Base-by-base conservation (phyloP, 2,329 filamentous ascomycete species). In the Thielaviopsis musarum region DNA sequence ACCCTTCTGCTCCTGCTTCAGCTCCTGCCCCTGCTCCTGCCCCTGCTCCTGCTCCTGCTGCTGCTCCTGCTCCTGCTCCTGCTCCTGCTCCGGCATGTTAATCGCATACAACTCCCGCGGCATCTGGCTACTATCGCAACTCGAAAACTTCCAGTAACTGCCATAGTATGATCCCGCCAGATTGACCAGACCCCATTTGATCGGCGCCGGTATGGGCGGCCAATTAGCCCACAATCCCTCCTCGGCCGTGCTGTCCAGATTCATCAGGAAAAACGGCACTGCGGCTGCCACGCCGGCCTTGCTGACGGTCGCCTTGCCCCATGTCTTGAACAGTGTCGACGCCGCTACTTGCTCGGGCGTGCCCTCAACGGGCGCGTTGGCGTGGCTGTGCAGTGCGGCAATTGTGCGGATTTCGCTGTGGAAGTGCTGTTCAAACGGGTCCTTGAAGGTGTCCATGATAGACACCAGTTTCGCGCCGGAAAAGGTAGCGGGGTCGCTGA, bases 121-220 rank as follows among this genome's bases (percentile, higher is more conserved):
- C 65, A 70, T 69, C 2, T 81, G 81, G 0, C 69, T 66, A 3
- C 72, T 69, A 65, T 81, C 76, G 65, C 82, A 85, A 65, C 81
- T 84, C 34, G 80, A 74, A 71, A 84, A 86, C 70, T 76, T 81
- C 82, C 82, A 85, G 75, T 77, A 78, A 2, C 74, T 71, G 41
- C 74, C 74, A 64, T 83, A 74, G 69, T 74, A 77, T 41, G 77
- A 73, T 1, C 80, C 81, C 1, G 73, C 79, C 52, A 84, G 68
- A 64, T 83, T 83, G 41, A 78, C 73, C 62, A 85, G 65, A 0
- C 75, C 76, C 80, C 80, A 85, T 55, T 75, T 74, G 61, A 84
- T 74, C 2, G 78, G 75, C 5, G 72, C 73, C 0, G 82, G 81
- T 72, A 85, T 84, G 0, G 82, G 80, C 52, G 82, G 82, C 81